Evolutionary conservation across 2,329 filamentous ascomycete genomes (phyloP), one percentile per base, ranked within the genome.

Genomic region (Hirsutella minnesotensis): DNA sequence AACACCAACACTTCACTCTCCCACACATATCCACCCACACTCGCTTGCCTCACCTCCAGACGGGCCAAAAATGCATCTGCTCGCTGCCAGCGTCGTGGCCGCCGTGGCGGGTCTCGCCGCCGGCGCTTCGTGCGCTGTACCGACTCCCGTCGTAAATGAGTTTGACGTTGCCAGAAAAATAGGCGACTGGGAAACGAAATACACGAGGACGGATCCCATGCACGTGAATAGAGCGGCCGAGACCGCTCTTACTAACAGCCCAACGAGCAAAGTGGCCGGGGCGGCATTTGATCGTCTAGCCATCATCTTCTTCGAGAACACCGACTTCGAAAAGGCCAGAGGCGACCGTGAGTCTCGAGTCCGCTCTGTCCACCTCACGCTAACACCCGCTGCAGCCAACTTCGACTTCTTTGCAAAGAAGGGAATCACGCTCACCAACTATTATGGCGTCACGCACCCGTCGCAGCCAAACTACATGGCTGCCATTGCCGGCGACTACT

Each of bases 271-370:
- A 53, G 77, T 88, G 41, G 71, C 77, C 56, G 86, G 86, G 47
- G 77, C 81, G 56, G 77, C 72, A 0, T 89, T 89, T 56, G 74
- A 87, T 56, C 77, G 84, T 15, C 75, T 85, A 47, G 77, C 78
- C 43, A 74, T 79, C 44, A 78, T 89, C 59, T 89, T 81, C 79
- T 70, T 87, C 39, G 85, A 89, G 66, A 89, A 89, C 58, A 84
- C 79, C 39, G 72, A 80, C 60, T 88, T 75, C 50, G 70, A 76
- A 41, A 73, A 79, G 53, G 77, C 83, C 2, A 66, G 67, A 31
- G 73, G 69, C 15, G 81, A 88, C 57, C 70, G 73, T 76, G 55
- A 54, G 72, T 64, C 2, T 16, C 5, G 13, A 4, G 8, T 13
- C 13, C 21, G n/a, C 34, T n/a, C 15, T 19, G 10, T 16, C 4